Percentiles rank a stretch among this genome's conserved stretches.
phyloP scores from a whole-genome alignment of 2,329 filamentous ascomycete genomes.

The Leptosphaerulina australis region DNA sequence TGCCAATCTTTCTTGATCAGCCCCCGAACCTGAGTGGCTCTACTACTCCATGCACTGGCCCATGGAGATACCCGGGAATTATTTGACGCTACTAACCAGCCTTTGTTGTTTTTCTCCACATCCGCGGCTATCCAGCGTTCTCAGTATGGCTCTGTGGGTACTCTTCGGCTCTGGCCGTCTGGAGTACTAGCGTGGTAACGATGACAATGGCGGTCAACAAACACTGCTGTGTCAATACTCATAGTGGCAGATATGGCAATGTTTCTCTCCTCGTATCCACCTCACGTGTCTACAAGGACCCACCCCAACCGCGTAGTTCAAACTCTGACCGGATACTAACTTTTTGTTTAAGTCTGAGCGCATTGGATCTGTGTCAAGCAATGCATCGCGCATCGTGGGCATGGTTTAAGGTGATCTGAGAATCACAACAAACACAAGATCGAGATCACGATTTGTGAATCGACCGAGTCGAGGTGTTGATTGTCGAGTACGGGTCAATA shows the following conservation, averaged over 20 bases:
- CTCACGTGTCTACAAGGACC: not conserved
- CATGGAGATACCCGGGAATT: no score
- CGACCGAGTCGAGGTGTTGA: no score
- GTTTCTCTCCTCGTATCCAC: not conserved
- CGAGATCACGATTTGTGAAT: no score
- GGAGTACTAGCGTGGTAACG: slow-evolving; percentile 3
- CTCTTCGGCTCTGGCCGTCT: slow-evolving; percentile 2
- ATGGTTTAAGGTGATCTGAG: no score
- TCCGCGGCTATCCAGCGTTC: slow-evolving; percentile 6
- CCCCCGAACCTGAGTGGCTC: no score
- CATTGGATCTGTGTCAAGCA: no score
- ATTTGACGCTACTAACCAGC: not conserved
- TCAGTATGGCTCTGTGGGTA: not conserved
- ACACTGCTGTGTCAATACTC: slow-evolving; percentile 1
- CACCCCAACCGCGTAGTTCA: not conserved
- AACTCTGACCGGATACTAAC: slow-evolving; percentile 3
- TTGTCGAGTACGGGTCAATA: not conserved
- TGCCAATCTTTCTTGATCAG: no score
- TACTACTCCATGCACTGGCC: no score
- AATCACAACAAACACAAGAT: no score
- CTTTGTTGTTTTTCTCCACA: slow-evolving; percentile 10
- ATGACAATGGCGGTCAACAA: slow-evolving; percentile 13
- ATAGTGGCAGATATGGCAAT: no score
- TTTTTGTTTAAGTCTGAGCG: no score
- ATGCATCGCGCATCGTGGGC: no score